Conservation (phyloP, 1,284 basidiomycete species). For the Trichosporon sp. region DNA sequence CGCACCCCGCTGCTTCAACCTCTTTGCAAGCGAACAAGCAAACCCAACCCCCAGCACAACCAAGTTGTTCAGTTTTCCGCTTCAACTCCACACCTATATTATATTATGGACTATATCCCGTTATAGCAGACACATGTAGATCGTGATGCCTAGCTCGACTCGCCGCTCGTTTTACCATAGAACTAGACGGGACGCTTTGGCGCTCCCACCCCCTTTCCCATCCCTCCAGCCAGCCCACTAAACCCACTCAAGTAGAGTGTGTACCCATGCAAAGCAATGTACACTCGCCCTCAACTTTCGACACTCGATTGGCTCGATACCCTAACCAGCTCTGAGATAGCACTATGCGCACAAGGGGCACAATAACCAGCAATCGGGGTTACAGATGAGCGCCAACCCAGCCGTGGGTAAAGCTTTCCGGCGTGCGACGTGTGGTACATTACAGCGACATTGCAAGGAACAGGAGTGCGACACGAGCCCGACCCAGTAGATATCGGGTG, state of each 20-base stretch:
- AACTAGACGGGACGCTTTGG: background rate
- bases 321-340: too few relatives aligned
- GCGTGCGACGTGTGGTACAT: background rate
- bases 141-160: constrained; percentile 7
- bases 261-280: background rate
- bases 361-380: background rate
- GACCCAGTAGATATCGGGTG: too few relatives aligned
- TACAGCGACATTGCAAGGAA: background rate
- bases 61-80: constrained; percentile 3
- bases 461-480: background rate
- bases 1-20: background rate
- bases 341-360: background rate
- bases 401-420: background rate
- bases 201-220: background rate
- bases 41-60: background rate
- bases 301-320: too few relatives aligned
- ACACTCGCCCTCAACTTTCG: background rate
- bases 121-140: constrained; percentile 15
- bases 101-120: constrained; percentile 10
- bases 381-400: background rate
- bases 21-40: constrained; percentile 12
- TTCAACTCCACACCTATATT: background rate
- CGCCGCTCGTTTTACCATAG: background rate
- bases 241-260: background rate
- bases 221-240: background rate